Conservation (phyloP, 83 land plant species). For the Larix sibirica region DNA sequence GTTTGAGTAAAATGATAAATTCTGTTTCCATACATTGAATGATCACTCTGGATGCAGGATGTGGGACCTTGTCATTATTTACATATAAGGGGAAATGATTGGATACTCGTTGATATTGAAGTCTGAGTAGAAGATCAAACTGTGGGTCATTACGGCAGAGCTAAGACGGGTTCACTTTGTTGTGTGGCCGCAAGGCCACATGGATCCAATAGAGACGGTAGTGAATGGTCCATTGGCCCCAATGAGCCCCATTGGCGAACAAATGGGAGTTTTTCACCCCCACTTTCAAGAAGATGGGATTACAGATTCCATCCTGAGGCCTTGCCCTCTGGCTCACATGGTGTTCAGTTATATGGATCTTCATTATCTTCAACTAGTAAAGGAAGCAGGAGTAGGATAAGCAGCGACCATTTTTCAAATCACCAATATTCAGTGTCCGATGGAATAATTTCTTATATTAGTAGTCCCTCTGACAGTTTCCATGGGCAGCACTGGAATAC, state of each 20-base stretch:
- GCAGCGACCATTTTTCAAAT: constrained; percentile 28
- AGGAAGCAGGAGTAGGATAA: constrained; percentile 66
- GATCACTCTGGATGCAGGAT: neutral
- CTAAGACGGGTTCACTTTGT: constrained; percentile 91
- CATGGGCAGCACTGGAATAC: constrained; percentile 48
- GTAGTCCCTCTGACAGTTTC: constrained; percentile 60
- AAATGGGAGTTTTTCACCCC: constrained; percentile 57
- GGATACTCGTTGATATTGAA: neutral
- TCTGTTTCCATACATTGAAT: neutral
- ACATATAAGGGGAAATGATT: neutral
- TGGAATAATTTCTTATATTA: constrained; percentile 33
- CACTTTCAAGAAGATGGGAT: constrained; percentile 44
- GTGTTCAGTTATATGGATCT: constrained; percentile 36
- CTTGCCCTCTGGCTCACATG: constrained; percentile 36
- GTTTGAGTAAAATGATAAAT: no score
- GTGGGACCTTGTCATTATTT: neutral
- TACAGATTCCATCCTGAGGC: constrained; percentile 39
- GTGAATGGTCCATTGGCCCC: constrained; percentile 52
- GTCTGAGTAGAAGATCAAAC: neutral
- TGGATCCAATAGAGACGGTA: constrained; percentile 56
- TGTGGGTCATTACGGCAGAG: constrained; percentile 15
- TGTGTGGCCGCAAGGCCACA: constrained; percentile 99
- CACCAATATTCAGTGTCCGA: constrained; percentile 56
- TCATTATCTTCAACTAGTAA: constrained; percentile 63
- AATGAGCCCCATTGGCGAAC: constrained; percentile 51